Evolutionary conservation across 331 rosid species (phyloP).

Genomic region (Saraca asoca): DNA sequence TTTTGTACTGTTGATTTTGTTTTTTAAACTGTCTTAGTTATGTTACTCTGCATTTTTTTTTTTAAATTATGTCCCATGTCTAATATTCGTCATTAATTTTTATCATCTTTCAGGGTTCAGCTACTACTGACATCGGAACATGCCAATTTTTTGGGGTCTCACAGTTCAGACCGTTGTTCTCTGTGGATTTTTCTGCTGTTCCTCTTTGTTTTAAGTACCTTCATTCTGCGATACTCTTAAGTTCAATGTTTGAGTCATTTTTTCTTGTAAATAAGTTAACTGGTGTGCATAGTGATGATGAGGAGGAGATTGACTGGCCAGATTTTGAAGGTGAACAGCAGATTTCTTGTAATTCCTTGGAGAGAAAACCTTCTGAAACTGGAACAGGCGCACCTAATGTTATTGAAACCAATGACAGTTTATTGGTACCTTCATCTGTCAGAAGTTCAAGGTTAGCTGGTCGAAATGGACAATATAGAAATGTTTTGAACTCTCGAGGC

Average conservation of each 20-base stretch:
- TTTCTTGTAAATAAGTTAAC: slow-evolving; percentile 37
- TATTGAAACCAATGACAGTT: slow-evolving; percentile 33
- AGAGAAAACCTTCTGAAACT: slow-evolving; percentile 26
- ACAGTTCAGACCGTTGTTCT: slow-evolving; percentile 49
- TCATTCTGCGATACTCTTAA: slow-evolving; percentile 49
- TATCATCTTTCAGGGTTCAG: slow-evolving; percentile 57
- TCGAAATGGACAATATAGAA: slow-evolving; percentile 55
- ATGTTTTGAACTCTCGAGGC: slow-evolving; percentile 49
- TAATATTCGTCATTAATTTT: background rate
- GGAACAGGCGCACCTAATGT: slow-evolving; percentile 27
- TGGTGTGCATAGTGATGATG: slow-evolving; percentile 32
- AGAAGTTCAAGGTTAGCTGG: slow-evolving; percentile 49
- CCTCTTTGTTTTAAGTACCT: slow-evolving; percentile 62
- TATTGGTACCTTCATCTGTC: slow-evolving; percentile 36
- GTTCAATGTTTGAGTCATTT: slow-evolving; percentile 38
- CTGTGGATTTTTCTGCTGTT: slow-evolving; percentile 74
- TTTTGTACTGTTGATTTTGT: background rate
- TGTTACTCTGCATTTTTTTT: no score
- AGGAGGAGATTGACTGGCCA: slow-evolving; percentile 28
- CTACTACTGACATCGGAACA: slow-evolving; percentile 44
- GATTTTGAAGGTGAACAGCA: slow-evolving; percentile 35
- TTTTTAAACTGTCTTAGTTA: no score
- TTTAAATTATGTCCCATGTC: background rate
- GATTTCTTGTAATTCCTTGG: slow-evolving; percentile 5
- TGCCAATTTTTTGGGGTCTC: slow-evolving; percentile 58